Base-by-base conservation (phyloP, 495 filamentous ascomycete species). In the Podospora bellae-mahoneyi region DNA sequence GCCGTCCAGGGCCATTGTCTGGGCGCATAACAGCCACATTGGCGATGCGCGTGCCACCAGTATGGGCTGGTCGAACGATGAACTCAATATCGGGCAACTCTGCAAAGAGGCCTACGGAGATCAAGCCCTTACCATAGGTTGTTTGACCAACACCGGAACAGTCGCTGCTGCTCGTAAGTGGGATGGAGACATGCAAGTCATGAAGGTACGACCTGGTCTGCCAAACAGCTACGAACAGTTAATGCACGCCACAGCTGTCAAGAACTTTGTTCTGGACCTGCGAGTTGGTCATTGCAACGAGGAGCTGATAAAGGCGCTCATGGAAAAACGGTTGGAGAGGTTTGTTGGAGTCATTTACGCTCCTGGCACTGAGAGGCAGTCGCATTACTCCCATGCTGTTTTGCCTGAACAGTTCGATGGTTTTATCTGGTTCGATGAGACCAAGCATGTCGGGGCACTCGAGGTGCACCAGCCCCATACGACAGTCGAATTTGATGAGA, bases 291-390 rank as follows among this genome's bases (percentile, higher is more conserved):
- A 65, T 6, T 78, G 80, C 60, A 72, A 81, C 63, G 66, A 74
- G 18, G 66, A 73, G 58, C 74, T 87, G 60, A 68, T 78, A 20
- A 61, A 77, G 66, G 82, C 78, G 10, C 68, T 88, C 60, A 77
- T 74, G 69, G 69, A 74, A 62, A 75, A 73, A 30, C 71, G 82
- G 19, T 73, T 86, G 6, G 77, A 88, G 76, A 71, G 86, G 6
- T 87, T 86, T 64, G 88, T 88, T 44, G 86, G 86, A 1, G 86
- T 88, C 13, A 85, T 88, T n/a, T 88, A 88, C 71, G 75, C 80
- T 4, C 86, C 86, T 6, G 79, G 82, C 16, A 85, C 85, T 0
- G 86, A 88, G 72, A 74, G 78, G 10, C 64, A 80, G 61, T 85
- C 83, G 27, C 86, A 87, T 71, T 88, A 88, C 72, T 85, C 83